Conservation (phyloP, 148 eudicot genomes). For the Nyssa sinensis region DNA sequence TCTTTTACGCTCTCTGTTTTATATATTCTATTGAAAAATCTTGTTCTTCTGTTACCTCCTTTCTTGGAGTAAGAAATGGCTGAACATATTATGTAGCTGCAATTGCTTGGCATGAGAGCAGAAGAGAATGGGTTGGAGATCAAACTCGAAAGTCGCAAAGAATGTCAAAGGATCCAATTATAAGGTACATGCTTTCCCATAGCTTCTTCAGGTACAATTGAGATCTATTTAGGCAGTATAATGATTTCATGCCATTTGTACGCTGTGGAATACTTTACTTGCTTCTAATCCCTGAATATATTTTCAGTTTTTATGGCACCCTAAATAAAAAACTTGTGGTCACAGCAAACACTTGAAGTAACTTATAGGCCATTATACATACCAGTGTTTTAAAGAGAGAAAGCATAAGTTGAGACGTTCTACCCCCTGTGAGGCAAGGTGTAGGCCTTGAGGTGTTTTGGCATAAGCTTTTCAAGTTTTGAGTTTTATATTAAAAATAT, state of each 20-base stretch:
- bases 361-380: not conserved
- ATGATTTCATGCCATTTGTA: not conserved
- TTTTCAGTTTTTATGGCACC: not conserved
- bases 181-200: conserved; percentile 25
- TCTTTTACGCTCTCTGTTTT: not conserved
- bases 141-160: conserved; percentile 31
- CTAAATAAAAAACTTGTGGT: not conserved
- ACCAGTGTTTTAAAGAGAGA: too few relatives aligned
- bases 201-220: not conserved
- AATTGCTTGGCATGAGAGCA: conserved; percentile 47
- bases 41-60: not conserved
- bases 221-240: not conserved
- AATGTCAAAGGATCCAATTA: conserved; percentile 37
- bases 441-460: too few relatives aligned
- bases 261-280: not conserved
- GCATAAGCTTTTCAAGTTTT: too few relatives aligned
- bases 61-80: not conserved
- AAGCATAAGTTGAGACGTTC: too few relatives aligned
- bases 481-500: too few relatives aligned
- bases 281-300: not conserved
- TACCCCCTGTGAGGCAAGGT: too few relatives aligned
- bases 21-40: not conserved
- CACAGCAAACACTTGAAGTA: not conserved
- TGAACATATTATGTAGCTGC: conserved; percentile 25
- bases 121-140: conserved; percentile 45